phyloP scores from a whole-genome alignment of 805 yeast species.

The Lachancea sp. region DNA sequence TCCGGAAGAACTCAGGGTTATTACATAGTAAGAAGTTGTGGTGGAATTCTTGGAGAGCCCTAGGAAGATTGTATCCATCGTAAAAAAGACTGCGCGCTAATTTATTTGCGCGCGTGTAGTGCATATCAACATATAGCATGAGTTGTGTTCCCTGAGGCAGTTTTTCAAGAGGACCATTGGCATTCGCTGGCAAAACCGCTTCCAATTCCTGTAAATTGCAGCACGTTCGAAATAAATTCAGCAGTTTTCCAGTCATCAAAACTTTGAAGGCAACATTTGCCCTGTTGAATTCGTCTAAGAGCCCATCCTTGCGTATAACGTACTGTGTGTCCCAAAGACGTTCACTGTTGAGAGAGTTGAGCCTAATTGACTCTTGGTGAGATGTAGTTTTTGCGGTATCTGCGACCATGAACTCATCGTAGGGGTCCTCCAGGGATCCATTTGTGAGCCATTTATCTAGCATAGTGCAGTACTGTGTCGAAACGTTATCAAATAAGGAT shows the following conservation, averaged over 20 bases:
- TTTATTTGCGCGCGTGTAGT: conserved; percentile 62
- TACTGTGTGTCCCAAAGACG: conserved; percentile 71
- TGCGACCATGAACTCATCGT: conserved; percentile 74
- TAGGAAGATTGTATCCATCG: conserved; percentile 50
- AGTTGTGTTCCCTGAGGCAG: conserved; percentile 39
- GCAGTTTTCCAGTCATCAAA: conserved; percentile 75
- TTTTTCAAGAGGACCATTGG: conserved; percentile 6
- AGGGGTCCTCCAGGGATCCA: conserved; percentile 73
- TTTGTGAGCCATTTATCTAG: conserved; percentile 71
- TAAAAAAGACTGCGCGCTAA: conserved; percentile 51
- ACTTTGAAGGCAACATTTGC: conserved; percentile 55
- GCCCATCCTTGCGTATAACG: conserved; percentile 65
- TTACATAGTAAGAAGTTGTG: conserved; percentile 43
- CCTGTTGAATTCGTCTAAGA: conserved; percentile 57
- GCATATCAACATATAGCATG: conserved; percentile 48
- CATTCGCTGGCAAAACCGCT: neutral
- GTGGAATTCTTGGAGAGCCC: conserved; percentile 45
- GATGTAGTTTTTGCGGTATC: conserved; percentile 22
- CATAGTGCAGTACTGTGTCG: conserved; percentile 58
- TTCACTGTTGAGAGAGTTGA: conserved; percentile 39
- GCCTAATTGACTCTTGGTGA: conserved; percentile 7
- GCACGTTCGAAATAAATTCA: conserved; percentile 49
- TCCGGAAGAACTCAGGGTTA: conserved; percentile 24
- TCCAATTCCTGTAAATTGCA: conserved; percentile 13
- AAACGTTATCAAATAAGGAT: conserved; percentile 49